These are phyloP conservation scores for Thelonectria olida DNA, from an alignment of 2,329 filamentous ascomycete species.

Conservation along the genomic window DNA sequence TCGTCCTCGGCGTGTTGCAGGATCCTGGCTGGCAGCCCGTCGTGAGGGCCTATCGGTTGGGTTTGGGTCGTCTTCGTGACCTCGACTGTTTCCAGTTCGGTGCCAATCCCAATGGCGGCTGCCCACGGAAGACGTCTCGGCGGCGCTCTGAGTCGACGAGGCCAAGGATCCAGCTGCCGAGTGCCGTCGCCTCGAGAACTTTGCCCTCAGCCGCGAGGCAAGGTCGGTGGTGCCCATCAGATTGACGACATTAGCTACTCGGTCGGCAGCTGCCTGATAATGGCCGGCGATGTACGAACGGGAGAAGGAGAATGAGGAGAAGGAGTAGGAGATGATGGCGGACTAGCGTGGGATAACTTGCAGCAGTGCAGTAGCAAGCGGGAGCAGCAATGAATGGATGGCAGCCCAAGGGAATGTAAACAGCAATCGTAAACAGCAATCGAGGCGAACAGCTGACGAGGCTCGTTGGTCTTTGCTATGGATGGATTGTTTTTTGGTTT, in stretches of 20 bases:
- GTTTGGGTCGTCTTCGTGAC: slow-evolving; percentile 18
- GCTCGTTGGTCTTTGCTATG: too few species aligned
- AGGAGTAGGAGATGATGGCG: background rate
- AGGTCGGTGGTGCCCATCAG: slow-evolving; percentile 55
- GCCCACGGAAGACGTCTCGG: slow-evolving; percentile 33
- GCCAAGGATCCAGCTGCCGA: slow-evolving; percentile 50
- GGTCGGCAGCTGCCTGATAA: slow-evolving; percentile 21
- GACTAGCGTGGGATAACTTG: background rate
- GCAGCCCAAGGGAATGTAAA: background rate
- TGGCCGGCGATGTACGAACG: background rate
- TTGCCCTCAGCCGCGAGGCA: slow-evolving; percentile 57
- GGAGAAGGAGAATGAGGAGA: background rate
- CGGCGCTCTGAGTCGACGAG: slow-evolving; percentile 44
- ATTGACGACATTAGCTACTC: slow-evolving; percentile 28
- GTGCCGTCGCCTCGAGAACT: slow-evolving; percentile 53
- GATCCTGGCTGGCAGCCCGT: slow-evolving; percentile 34
- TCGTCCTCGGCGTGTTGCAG: slow-evolving; percentile 21
- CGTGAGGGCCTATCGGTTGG: slow-evolving; percentile 26
- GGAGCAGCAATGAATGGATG: background rate
- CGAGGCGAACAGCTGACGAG: too few species aligned
- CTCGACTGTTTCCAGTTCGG: slow-evolving; percentile 27
- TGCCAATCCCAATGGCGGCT: slow-evolving; percentile 39
- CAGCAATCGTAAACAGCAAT: too few species aligned
- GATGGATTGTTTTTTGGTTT: background rate
- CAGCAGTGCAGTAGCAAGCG: too few species aligned